Base-by-base conservation (phyloP, 192 early-diverging fungal genomes). In the Paraglomus brasilianum region DNA sequence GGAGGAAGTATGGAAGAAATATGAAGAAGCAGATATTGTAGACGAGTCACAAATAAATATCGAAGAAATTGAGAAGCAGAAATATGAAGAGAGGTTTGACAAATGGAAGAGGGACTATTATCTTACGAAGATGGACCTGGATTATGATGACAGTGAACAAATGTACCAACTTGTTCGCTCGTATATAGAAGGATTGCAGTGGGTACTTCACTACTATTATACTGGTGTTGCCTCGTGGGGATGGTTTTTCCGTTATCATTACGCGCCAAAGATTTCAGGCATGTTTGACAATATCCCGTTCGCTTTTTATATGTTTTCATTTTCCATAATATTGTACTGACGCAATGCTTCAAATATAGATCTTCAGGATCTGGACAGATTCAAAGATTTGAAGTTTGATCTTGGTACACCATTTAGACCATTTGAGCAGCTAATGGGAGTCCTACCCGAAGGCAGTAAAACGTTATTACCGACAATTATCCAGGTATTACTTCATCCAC, bases 341-440 rank as follows among this genome's bases (percentile, higher is more conserved):
- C 42, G 21, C 48, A 9, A 45, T 70, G 19, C 44, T n/a, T 62
- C 21, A 21, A 30, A 41, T 39, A 22, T 68, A 80, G 85, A 88
- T 66, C 52, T 88, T 11, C 74, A 75, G 7, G 72, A 80, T 39
- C 71, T 92, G 55, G 69, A 72, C 0, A 74, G 78, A 15, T 89
- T 87, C 77, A 70, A 78, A 53, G 65, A 81, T 50, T 72, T 93
- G n/a, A 75, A 84, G 44, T 98, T 98, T 63, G 85, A 89, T 40
- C 81, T 89, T 17, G 94, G 93, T 39, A 71, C 67, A 22, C 97
- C 97, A 0, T 98, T 98, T 83, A 90, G 87, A 47, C 96, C 97
- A 4, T 95, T 93, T 73, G 96, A 99, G 77, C 97, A 99, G 78
- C 85, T 99, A 22, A 97, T 99, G 97, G 94, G 95, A 68, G 97